Evolutionary conservation across 768 basidiomycete genomes (phyloP).

Genomic region (Coprinopsis marcescibilis): DNA sequence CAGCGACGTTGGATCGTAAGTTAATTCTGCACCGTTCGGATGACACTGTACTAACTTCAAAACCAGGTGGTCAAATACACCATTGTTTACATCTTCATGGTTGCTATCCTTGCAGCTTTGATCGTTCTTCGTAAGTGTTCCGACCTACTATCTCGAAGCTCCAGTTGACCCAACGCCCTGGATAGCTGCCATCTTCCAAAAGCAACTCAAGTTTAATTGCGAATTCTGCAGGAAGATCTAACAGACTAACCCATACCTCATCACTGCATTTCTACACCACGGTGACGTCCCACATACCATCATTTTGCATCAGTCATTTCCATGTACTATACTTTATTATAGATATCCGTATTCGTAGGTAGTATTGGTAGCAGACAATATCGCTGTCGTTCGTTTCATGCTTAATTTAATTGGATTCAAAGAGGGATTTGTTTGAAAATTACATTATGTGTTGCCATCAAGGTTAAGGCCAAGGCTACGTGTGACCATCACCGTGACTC

Average conservation of each 20-base stretch:
- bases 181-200: conserved; percentile 75
- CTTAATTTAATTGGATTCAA: conserved; percentile 4
- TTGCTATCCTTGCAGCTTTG: conserved; percentile 74
- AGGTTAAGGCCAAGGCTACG: too few relatives aligned
- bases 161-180: conserved; percentile 11
- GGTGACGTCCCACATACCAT: conserved; percentile 10
- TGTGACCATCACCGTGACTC: too few relatives aligned
- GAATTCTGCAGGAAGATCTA: conserved; percentile 82
- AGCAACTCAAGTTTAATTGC: conserved; percentile 73
- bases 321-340: conserved; percentile 10
- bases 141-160: neutral
- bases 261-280: neutral
- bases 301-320: conserved; percentile 1
- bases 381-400: conserved; percentile 5
- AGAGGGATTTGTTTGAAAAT: neutral
- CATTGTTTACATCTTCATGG: conserved; percentile 70
- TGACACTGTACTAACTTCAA: conserved; percentile 3
- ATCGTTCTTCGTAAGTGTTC: conserved; percentile 69
- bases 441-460: too few relatives aligned
- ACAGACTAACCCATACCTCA: conserved; percentile 36
- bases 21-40: conserved; percentile 20
- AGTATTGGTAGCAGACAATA: conserved; percentile 3
- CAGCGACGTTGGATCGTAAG: conserved; percentile 85
- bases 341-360: neutral
- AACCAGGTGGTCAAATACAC: conserved; percentile 77